phyloP scores from a whole-genome alignment of 2,329 filamentous ascomycete species.

The Metarhizium brunneum region DNA sequence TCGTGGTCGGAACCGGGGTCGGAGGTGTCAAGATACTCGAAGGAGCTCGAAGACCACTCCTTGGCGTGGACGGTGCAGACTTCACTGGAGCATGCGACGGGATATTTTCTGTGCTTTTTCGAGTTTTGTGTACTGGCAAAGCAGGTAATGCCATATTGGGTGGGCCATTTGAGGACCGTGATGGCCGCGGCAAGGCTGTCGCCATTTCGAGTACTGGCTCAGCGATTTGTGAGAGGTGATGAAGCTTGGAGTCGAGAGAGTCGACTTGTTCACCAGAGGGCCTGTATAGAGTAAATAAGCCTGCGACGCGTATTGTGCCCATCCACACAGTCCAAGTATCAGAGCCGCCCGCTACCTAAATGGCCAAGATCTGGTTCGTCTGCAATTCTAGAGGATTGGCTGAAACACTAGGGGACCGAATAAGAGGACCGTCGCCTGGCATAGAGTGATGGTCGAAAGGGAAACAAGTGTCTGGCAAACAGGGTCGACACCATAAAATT shows the following conservation, averaged over 20 bases:
- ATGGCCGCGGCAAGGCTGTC: constrained; percentile 56
- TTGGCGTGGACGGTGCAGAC: constrained; percentile 39
- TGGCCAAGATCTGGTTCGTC: background rate
- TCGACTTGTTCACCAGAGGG: background rate
- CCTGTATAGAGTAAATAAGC: background rate
- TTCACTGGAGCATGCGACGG: constrained; percentile 28
- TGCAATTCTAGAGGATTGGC: background rate
- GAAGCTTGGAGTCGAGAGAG: background rate
- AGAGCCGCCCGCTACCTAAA: background rate
- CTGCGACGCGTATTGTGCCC: background rate
- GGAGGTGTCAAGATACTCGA: constrained; percentile 44
- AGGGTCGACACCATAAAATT: background rate
- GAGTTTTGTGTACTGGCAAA: constrained; percentile 62
- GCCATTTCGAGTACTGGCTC: constrained; percentile 13
- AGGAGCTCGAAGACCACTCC: constrained; percentile 49
- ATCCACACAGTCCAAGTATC: constrained; percentile 1
- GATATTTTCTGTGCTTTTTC: constrained; percentile 51
- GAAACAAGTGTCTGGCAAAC: background rate
- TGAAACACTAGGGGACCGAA: background rate
- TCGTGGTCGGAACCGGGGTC: constrained; percentile 43
- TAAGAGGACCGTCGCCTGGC: background rate
- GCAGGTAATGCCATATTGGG: constrained; percentile 65
- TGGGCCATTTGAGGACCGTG: constrained; percentile 59
- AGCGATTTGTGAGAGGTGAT: background rate
- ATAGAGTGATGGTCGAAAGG: background rate